Evolutionary conservation across 1,139 yeast genomes (phyloP), one percentile per base, ranked within the genome.

Genomic region (Pichia sp.): DNA sequence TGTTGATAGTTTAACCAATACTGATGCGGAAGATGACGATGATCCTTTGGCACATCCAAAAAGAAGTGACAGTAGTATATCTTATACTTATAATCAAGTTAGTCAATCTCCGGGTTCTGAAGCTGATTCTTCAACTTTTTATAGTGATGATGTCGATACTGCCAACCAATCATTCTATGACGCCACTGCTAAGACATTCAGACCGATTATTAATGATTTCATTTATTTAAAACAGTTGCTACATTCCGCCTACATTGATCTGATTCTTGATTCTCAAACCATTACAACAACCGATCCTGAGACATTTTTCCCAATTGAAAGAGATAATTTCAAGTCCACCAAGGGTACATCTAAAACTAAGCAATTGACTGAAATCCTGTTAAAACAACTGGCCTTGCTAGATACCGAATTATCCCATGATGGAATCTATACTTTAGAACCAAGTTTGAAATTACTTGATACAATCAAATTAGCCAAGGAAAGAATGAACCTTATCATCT

Each of bases 211-310:
- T 11, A 72, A 83, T 33, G 95, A 88, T 45, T 88, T 87, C 61
- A 78, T 84, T 60, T 85, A 84, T 53, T 70, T 77, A 42, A 90
- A 89, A 58, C 96, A 89, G 60, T 73, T 78, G 19, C 66, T 87
- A 38, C 93, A 89, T 63, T 83, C 85, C 55, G 67, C 76, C 6
- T 70, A 85, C 36, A 71, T 82, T 8, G 76, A 76, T 27, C 71
- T 88, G 15, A 72, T 86, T 24, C 76, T 85, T 75, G 79, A 84
- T 24, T 75, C 88, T 0, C 95, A 87, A 58, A 75, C 82, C 5
- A 68, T 86, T 18, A 84, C 95, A 0, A 69, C 85, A 15, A 79
- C 76, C 33, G 94, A 86, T 58, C 88, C 91, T 1, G 88, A 83
- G 50, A 84, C 82, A 2, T 85, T 85, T 65, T 72, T 74, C 46